Evolutionary conservation across 1,139 yeast species (phyloP), one percentile per base, ranked within the genome.

Genomic region (Diutina sp.): DNA sequence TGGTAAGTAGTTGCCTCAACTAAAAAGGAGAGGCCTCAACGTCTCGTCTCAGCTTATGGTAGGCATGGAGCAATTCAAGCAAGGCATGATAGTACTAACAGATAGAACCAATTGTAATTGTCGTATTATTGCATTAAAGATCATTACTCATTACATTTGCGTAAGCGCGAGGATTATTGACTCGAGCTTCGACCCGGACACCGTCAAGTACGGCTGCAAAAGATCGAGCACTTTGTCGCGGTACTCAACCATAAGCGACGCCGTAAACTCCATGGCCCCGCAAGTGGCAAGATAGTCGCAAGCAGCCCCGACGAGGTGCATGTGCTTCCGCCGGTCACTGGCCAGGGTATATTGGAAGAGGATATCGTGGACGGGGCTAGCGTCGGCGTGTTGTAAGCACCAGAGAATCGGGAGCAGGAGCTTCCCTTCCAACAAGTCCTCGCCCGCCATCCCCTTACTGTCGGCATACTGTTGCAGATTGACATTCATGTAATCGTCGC

Each of bases 341-440:
- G 53, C 25, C 18, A 12, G 32, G 4, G 41, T 16, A 32, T 32
- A 50, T 1, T 50, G 14, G 9, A 50, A 30, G 14, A 50, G 32
- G 8, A 50, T 32, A 8, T 32, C 29, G 32, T 50, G 53, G 7
- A 50, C 53, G 5, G 53, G 53, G 6, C 28, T 8, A 5, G 35
- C 21, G 16, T n/a, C n/a, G 11, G 41, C 32, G n/a, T 50, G 53
- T 14, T 18, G 28, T 6, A 50, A 29, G 32, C 53, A 50, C 53
- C 53, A 50, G 18, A 50, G 25, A 32, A 50, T 50, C 3, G 97
- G 97, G 60, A 88, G 85, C 0, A 95, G 86, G 59, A 87, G 80
- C 68, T 90, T 91, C 0, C 97, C 97, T 67, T 90, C 97, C 0
- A 90, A 80, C 47, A 90, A 76, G 65, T 90, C 97, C 63, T 90